Conservation (phyloP, 768 basidiomycete species). For the Tubosaeta sp. region DNA sequence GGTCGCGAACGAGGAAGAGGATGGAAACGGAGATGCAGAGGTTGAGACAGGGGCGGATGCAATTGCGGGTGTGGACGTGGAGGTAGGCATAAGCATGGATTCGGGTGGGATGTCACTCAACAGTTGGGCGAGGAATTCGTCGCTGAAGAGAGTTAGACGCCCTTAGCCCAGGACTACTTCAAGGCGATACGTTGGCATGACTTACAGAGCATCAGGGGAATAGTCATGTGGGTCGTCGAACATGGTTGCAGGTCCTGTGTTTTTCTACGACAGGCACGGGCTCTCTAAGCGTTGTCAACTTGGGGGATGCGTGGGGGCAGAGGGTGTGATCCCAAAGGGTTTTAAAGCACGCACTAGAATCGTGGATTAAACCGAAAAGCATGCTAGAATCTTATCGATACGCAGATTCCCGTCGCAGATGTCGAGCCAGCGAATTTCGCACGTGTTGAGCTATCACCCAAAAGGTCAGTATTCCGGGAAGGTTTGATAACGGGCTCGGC, state of each 20-base stretch:
- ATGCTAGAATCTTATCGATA: not conserved
- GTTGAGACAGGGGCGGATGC: not conserved
- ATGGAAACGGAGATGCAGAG: not conserved
- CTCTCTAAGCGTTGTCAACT: not conserved
- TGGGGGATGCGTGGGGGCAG: not conserved
- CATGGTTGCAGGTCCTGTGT: slow-evolving; percentile 3
- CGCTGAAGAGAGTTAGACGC: not conserved
- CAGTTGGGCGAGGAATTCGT: slow-evolving; percentile 12
- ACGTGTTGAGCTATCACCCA: not conserved
- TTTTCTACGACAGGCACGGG: not conserved
- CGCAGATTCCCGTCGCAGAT: not conserved
- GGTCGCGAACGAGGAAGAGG: not conserved
- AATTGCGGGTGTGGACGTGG: not conserved
- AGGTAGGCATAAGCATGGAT: not conserved
- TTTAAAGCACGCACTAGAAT: slow-evolving; percentile 4
- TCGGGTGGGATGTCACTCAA: slow-evolving; percentile 2
- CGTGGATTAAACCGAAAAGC: not conserved
- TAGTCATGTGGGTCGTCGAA: not conserved
- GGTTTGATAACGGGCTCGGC: not conserved
- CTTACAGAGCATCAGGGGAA: slow-evolving; percentile 10
- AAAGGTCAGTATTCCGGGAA: not conserved
- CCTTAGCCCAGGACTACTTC: not conserved
- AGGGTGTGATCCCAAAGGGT: not conserved
- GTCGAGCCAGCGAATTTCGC: not conserved
- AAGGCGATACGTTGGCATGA: not conserved